Conservation (phyloP, 352 stramenopile species). For the Blastocystis sp. region DNA sequence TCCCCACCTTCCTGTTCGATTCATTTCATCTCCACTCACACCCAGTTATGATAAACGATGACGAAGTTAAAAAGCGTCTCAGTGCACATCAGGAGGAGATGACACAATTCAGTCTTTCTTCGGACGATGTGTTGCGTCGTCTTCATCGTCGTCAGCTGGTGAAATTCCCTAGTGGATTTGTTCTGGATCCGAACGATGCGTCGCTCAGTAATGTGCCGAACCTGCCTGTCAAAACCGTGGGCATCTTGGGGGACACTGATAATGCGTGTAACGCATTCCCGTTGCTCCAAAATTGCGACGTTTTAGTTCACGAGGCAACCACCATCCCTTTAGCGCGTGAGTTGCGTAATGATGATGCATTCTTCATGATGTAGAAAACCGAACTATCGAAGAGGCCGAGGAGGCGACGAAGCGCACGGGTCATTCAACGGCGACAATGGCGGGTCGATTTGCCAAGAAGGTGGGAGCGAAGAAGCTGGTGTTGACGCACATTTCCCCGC, state of each 20-base stretch:
- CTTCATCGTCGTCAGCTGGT: constrained; percentile 29
- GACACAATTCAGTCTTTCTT: not conserved
- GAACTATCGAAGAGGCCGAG: constrained; percentile 60
- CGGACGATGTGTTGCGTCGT: not conserved
- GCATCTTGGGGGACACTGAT: constrained; percentile 53
- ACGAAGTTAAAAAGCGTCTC: not conserved
- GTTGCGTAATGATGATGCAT: not conserved
- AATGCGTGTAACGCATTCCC: not conserved
- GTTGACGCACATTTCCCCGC: constrained; percentile 73
- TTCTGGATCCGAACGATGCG: constrained; percentile 23
- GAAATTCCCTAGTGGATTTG: not conserved
- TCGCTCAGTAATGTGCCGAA: not conserved
- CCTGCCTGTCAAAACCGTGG: not conserved
- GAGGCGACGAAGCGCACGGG: constrained; percentile 66
- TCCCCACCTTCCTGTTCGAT: not conserved
- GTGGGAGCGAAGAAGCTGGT: constrained; percentile 69
- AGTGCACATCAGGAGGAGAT: not conserved
- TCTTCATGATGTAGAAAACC: not conserved
- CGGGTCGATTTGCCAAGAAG: constrained; percentile 66
- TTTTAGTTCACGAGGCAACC: constrained; percentile 56
- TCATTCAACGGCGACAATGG: constrained; percentile 74
- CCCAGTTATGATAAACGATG: not conserved
- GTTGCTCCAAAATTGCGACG: not conserved
- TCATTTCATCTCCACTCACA: too few relatives aligned
- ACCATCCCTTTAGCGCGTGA: not conserved